Evolutionary conservation across 1,139 yeast species (phyloP), one percentile per base, ranked within the genome.

Genomic region (Pichia sp.): DNA sequence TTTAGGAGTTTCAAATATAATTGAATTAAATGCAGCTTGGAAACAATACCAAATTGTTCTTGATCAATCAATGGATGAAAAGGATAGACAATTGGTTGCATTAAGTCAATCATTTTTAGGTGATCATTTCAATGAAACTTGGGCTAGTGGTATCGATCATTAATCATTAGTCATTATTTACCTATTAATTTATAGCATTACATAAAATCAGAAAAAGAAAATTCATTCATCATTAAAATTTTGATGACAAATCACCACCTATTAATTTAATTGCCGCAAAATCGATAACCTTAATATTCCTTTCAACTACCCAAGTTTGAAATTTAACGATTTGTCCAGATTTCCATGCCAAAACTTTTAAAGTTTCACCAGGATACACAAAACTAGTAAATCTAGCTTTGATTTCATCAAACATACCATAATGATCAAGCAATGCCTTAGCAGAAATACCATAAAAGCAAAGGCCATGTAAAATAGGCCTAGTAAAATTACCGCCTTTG

Each of bases 281-380:
- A 62, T 85, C 78, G 57, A 91, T 82, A 44, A 91, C 96, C 55
- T 78, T 70, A 33, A 80, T 71, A 55, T 78, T 74, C 64, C 95
- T 81, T 57, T 85, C 95, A 49, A 81, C 78, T 45, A 83, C 88
- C 61, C 78, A 78, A 25, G 94, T 78, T 65, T 84, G 94, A 79
- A 89, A 91, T 49, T 78, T 70, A 47, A 91, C 82, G 52, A 71
- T 66, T 54, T 75, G 69, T 38, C 76, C 76, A n/a, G 54, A 51
- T 64, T 80, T 85, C 98, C 98, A 91, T 32, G 95, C 95, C 45
- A 68, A 68, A 31, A 91, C 78, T 57, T 73, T 74, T 62, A 91
- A 72, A 25, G 87, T 82, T 66, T 91, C 97, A 55, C 97, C 98
- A n/a, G 97, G 97, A 77, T 77, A 88, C 33, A 91, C 97, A 57